Evolutionary conservation across 2,329 filamentous ascomycete genomes (phyloP).

Genomic region (Colletotrichum sp.): DNA sequence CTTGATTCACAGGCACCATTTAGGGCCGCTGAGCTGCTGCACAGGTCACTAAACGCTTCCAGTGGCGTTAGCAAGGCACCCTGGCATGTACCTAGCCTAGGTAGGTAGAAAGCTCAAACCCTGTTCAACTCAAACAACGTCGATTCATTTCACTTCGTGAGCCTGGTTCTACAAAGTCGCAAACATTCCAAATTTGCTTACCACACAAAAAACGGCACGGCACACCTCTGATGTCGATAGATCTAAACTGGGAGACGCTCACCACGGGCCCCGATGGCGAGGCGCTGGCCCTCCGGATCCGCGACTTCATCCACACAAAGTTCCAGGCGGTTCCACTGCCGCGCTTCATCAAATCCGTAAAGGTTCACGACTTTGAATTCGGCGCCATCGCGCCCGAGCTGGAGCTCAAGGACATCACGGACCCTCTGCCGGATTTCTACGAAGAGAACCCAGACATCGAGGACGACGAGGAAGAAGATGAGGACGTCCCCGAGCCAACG

Average conservation of each 20-base stretch:
- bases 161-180: neutral
- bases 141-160: neutral
- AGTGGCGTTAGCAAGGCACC: neutral
- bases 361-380: conserved; percentile 93
- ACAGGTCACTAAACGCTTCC: neutral
- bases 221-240: conserved; percentile 81
- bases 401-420: conserved; percentile 95
- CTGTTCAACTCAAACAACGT: neutral
- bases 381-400: conserved; percentile 82
- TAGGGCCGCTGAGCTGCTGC: neutral
- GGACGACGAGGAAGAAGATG: conserved; percentile 48
- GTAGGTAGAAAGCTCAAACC: neutral
- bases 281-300: conserved; percentile 83
- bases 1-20: neutral
- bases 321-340: conserved; percentile 93
- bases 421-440: conserved; percentile 96
- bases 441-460: conserved; percentile 72
- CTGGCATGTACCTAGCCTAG: neutral
- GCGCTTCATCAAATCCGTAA: conserved; percentile 95
- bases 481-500: conserved; percentile 34
- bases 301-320: conserved; percentile 91
- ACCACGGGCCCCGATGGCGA: conserved; percentile 88
- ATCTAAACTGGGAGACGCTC: conserved; percentile 94
- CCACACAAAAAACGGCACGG: neutral
- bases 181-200: neutral